Evolutionary conservation across 768 basidiomycete species (phyloP), one percentile per base, ranked within the genome.

Genomic region (Mycena alexandri): DNA sequence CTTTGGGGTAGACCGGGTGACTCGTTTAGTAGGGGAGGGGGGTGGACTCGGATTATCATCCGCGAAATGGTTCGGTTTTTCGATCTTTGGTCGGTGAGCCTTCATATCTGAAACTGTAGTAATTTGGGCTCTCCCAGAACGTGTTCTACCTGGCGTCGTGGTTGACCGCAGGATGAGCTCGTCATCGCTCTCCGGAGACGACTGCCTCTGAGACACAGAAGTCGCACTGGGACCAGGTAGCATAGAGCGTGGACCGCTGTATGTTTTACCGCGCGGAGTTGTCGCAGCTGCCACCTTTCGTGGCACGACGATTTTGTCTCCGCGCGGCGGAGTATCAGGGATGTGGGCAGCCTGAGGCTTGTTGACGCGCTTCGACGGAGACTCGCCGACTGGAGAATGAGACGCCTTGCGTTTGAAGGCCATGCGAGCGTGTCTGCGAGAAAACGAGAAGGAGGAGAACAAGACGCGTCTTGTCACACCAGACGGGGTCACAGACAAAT

Each of bases 331-430:
- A 29, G 29, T 29, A 22, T 60, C 57, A 61, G 63, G 33, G 46
- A 50, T 3, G 69, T 22, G 44, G 24, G 51, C 14, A n/a, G 53
- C 43, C 54, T 63, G 36, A 36, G 64, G 43, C 29, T 43, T 65
- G 19, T 78, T 77, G n/a, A 54, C 43, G 17, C 83, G 82, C 63
- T 79, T 84, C 38, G 76, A 62, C 41, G 79, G 75, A 8, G 77
- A 75, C 16, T 70, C 69, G 29, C 73, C 72, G 1, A 58, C 44
- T 25, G 66, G 51, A 12, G 61, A 43, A 14, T 19, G 66, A 25
- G 72, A 65, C 9, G 78, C 75, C 71, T 87, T 87, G 74, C 85
- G 84, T 77, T 86, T 87, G 42, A 79, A 76, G 47, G 82, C 76
- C 81, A 82, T 83, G 61, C 55, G 61, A 55, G 64, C 16, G 19